Base-by-base conservation (phyloP, 1,284 basidiomycete genomes). In the Rhodotorula glutinis region DNA sequence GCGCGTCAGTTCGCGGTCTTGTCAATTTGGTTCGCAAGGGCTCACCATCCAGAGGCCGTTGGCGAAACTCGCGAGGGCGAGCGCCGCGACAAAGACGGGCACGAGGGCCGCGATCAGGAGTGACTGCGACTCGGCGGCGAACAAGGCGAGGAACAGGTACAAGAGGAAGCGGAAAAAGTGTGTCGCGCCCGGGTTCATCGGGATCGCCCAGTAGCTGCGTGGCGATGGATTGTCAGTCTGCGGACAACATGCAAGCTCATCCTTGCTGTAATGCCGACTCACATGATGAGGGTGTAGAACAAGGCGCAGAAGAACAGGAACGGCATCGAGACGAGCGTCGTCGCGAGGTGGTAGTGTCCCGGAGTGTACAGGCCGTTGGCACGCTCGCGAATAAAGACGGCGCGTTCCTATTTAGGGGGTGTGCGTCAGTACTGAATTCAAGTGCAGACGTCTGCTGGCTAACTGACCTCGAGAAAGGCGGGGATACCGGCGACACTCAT, bases 21-120 rank as follows among this genome's bases (percentile, higher is more conserved):
- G n/a, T n/a, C 30, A 55, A 55, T 21, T 2, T 3, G 53, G 33
- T 9, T 14, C 4, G 33, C 3, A 29, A n/a, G 25, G n/a, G 25
- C 47, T 11, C 16, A 65, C 80, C 85, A 86, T 87, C 85, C 84
- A 86, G 67, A 86, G 83, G 0, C 86, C 86, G 73, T 87, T 87
- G 47, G 66, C 69, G 74, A 87, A 87, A 2, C 82, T 79, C 25
- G 80, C 77, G 4, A 87, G 79, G 0, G 86, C 85, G 4, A 88
- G 79, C 1, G 86, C 82, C 0, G 85, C 85, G 46, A 87, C 83
- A 68, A 87, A 87, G 59, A 85, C 82, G 0, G 86, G 86, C 1
- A 87, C 64, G 17, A 82, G 57, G 0, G 84, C 80, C 0, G 85
- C 82, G 55, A 88, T 77, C 29, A 87, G 76, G 27, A 84, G 75